phyloP scores from a whole-genome alignment of 2,329 filamentous ascomycete species.

The Bipolaris zeicola region DNA sequence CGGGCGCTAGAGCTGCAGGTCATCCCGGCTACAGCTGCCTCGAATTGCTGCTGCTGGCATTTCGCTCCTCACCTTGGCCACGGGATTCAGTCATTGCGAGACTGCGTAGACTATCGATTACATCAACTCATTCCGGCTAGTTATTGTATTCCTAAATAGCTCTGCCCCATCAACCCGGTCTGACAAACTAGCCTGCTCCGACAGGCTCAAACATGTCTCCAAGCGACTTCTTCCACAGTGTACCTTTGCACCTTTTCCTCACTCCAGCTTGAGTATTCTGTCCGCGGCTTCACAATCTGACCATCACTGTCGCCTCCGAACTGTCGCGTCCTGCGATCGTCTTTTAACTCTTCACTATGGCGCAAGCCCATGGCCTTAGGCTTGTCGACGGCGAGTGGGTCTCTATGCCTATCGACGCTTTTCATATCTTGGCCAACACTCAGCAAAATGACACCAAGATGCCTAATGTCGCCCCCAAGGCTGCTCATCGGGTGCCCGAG shows the following conservation, averaged over 20 bases:
- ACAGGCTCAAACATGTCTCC: constrained; percentile 28
- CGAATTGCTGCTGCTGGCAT: constrained; percentile 19
- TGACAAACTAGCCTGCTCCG: constrained; percentile 18
- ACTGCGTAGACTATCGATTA: constrained; percentile 14
- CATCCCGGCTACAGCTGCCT: constrained; percentile 16
- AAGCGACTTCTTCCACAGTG: constrained; percentile 10
- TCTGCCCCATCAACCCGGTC: constrained; percentile 11
- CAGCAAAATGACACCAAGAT: constrained; percentile 34
- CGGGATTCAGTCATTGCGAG: constrained; percentile 18
- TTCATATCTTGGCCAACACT: constrained; percentile 50
- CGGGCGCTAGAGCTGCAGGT: constrained; percentile 8
- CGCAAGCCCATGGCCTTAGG: constrained; percentile 34
- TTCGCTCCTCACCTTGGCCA: constrained; percentile 11
- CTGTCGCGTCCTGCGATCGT: constrained; percentile 2
- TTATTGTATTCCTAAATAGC: constrained; percentile 6
- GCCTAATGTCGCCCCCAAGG: constrained; percentile 33
- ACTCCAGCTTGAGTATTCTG: constrained; percentile 13
- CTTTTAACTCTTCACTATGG: constrained; percentile 25
- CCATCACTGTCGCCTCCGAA: constrained; percentile 7
- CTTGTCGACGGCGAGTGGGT: constrained; percentile 44
- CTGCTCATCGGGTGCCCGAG: constrained; percentile 53
- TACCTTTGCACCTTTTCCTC: constrained; percentile 8
- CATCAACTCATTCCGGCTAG: constrained; percentile 19
- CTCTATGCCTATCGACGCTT: constrained; percentile 46
- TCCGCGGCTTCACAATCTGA: constrained; percentile 6